Base-by-base conservation (phyloP, 495 filamentous ascomycete genomes). In the Chaetomium fimeti region DNA sequence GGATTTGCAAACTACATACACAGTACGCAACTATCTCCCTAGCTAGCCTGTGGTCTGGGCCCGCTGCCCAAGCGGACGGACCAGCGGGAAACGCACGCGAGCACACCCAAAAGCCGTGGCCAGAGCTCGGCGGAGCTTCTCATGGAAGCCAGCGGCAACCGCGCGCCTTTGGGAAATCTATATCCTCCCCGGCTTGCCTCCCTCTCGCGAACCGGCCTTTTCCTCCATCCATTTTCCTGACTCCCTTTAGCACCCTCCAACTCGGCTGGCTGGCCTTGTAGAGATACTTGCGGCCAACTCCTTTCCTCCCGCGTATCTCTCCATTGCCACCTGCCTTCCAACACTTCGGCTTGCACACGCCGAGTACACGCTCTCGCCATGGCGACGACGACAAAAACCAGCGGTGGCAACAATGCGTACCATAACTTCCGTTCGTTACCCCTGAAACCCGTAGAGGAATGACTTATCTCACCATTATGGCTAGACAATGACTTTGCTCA, bases 321-420 rank as follows among this genome's bases (percentile, higher is more conserved):
- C 43, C 40, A 29, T 29, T 24, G n/a, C 29, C 43, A 18, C 29
- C 3, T 27, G 16, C 25, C 28, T 58, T 12, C 45, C 53, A 59
- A 32, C 24, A 45, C 61, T 15, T 52, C 51, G 38, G 32, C 58
- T 20, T 51, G 12, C 24, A 51, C 29, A 24, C 60, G 24, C 49
- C 27, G 43, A 51, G 20, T 11, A 57, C 40, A 38, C 24, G 20
- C 15, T 40, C n/a, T 42, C 59, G 56, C 57, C 25, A 71, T 71
- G 71, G 61, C 42, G 16, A 22, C 32, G 15, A 54, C 49, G n/a
- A 32, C 56, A 24, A 84, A 82, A 68, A 88, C 85, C 2, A 61
- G 79, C 1, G 87, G 87, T 43, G 87, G 87, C 57, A 88, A 89
- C 70, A 77, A 81, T 64, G 87, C 86, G 48, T 89, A 89, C 76